Evolutionary conservation across 2,329 filamentous ascomycete genomes (phyloP).

Genomic region (Uncinocarpus reesii): DNA sequence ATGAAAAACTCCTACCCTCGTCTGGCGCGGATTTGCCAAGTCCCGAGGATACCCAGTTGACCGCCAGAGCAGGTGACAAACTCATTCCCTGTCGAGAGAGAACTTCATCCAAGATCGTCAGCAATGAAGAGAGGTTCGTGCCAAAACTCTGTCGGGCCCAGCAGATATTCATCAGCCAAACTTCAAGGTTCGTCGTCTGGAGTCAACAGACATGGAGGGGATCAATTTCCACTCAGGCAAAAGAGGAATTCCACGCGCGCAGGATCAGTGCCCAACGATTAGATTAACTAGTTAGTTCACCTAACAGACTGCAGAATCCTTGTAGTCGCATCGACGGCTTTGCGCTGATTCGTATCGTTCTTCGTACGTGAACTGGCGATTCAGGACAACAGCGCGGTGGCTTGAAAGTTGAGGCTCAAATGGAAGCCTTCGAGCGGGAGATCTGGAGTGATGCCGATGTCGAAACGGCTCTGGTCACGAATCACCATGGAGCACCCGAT

Average conservation of each 20-base stretch:
- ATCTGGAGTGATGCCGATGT: background rate
- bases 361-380: background rate
- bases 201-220: background rate
- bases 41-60: slow-evolving; percentile 3
- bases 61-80: background rate
- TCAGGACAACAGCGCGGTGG: background rate
- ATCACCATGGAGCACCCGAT: no score
- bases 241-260: background rate
- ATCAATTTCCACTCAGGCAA: background rate
- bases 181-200: no score
- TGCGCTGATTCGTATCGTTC: background rate
- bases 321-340: background rate
- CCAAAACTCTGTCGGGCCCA: no score
- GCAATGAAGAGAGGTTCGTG: no score
- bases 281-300: no score
- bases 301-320: background rate
- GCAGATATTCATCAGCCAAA: no score
- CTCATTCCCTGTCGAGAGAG: background rate
- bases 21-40: slow-evolving; percentile 1
- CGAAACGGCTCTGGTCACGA: background rate
- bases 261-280: background rate
- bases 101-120: no score
- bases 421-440: no score
- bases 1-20: background rate
- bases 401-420: background rate